A percentile compares a stretch with the other conserved stretches of the same genome.
phyloP scores from a whole-genome alignment of 2,329 filamentous ascomycete genomes.

The Nemania sp. region DNA sequence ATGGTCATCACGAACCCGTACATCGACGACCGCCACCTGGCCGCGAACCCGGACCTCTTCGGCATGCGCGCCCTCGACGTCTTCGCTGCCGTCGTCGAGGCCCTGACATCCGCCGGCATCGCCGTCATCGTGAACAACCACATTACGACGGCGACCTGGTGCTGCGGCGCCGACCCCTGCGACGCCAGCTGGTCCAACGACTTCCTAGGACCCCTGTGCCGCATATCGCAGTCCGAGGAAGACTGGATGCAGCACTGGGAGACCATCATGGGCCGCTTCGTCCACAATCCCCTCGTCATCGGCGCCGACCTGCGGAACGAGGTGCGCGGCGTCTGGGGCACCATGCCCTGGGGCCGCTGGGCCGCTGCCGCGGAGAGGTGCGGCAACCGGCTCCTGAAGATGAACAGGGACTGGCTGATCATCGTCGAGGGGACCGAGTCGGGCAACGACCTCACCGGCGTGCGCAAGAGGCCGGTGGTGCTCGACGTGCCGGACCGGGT shows the following conservation, averaged over 20 bases:
- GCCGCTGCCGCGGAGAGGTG: conserved; percentile 66
- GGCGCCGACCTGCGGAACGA: conserved; percentile 72
- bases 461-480: conserved; percentile 57
- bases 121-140: conserved; percentile 73
- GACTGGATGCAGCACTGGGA: conserved; percentile 71
- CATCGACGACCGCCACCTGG: conserved; percentile 55
- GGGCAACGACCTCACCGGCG: conserved; percentile 66
- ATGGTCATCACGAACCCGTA: conserved; percentile 64
- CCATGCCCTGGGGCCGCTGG: conserved; percentile 69
- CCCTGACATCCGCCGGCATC: conserved; percentile 65
- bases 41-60: conserved; percentile 64
- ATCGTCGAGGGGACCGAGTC: conserved; percentile 71
- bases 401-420: conserved; percentile 68
- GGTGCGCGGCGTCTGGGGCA: conserved; percentile 70
- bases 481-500: conserved; percentile 60
- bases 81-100: conserved; percentile 60
- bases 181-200: conserved; percentile 70
- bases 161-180: conserved; percentile 69
- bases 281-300: conserved; percentile 64
- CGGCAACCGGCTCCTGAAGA: conserved; percentile 61
- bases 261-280: conserved; percentile 63
- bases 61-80: conserved; percentile 63
- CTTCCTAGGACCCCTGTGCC: conserved; percentile 63
- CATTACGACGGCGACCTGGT: conserved; percentile 71
- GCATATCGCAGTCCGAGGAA: conserved; percentile 65